Conservation (phyloP, 257 asterid genomes). For the Haberlea rhodopensis region DNA sequence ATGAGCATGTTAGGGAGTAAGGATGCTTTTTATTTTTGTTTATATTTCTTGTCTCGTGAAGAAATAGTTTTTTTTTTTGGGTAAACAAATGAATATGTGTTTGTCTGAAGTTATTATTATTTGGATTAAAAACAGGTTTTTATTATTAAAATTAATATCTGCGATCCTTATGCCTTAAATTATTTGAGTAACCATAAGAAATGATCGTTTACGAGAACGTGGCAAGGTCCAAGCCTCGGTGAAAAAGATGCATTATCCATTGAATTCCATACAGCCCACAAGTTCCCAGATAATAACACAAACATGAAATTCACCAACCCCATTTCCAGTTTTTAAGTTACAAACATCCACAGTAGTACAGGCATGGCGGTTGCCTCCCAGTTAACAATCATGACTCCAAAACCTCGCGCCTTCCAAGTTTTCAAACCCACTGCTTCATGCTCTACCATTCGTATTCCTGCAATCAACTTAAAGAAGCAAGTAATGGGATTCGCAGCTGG, state of each 20-base stretch:
- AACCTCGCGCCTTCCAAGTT: constrained; percentile 34
- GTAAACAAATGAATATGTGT: too few relatives aligned
- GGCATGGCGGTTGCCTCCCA: constrained; percentile 60
- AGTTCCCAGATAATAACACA: constrained; percentile 30
- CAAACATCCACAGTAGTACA: not conserved
- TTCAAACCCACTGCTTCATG: constrained; percentile 39
- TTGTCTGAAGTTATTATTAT: too few relatives aligned
- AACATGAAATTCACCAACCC: not conserved
- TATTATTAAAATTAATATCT: too few relatives aligned
- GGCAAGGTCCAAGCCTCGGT: too few relatives aligned
- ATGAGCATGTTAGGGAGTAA: too few relatives aligned
- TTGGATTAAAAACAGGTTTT: too few relatives aligned
- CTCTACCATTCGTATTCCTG: constrained; percentile 18
- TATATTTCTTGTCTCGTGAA: too few relatives aligned
- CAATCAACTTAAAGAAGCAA: constrained; percentile 40
- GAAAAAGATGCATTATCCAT: constrained; percentile 30
- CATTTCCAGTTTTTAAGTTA: constrained; percentile 7
- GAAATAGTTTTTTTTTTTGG: too few relatives aligned
- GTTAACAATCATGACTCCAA: constrained; percentile 42
- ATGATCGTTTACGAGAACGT: too few relatives aligned
- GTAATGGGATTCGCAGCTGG: constrained; percentile 57
- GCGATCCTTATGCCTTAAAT: too few relatives aligned
- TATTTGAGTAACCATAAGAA: too few relatives aligned
- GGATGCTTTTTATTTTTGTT: too few relatives aligned
- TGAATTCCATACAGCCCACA: constrained; percentile 36